These are phyloP conservation scores for Lactarius tabidus DNA, from an alignment of 768 basidiomycete genomes.

Conservation along the genomic window DNA sequence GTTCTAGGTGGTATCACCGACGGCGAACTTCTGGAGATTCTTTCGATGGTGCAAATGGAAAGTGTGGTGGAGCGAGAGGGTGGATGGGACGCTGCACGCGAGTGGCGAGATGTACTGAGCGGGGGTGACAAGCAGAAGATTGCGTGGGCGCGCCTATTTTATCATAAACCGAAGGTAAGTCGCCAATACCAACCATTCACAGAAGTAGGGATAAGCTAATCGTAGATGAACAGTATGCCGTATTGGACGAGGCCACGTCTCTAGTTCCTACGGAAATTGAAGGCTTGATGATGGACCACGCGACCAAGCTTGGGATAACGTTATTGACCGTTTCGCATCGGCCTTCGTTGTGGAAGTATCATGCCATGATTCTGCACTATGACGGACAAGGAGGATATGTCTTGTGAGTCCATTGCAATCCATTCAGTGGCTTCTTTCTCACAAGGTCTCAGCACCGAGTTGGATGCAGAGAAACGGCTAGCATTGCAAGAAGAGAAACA, in stretches of 20 bases:
- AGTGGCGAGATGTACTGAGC: slow-evolving; percentile 91
- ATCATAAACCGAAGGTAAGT: slow-evolving; percentile 84
- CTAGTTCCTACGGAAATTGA: slow-evolving; percentile 92
- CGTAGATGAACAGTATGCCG: slow-evolving; percentile 68
- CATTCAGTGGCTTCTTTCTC: not conserved
- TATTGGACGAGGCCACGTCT: slow-evolving; percentile 94
- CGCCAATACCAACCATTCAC: not conserved
- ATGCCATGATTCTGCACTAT: slow-evolving; percentile 83
- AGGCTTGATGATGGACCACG: slow-evolving; percentile 92
- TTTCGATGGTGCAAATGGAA: slow-evolving; percentile 80
- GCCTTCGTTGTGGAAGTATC: slow-evolving; percentile 91
- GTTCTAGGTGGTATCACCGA: slow-evolving; percentile 66
- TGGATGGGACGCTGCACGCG: slow-evolving; percentile 87
- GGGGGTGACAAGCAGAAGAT: slow-evolving; percentile 97
- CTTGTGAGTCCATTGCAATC: slow-evolving; percentile 56
- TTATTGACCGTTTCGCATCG: slow-evolving; percentile 94
- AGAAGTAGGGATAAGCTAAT: slow-evolving; percentile 18
- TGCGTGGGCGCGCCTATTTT: slow-evolving; percentile 95
- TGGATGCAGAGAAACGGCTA: slow-evolving; percentile 86
- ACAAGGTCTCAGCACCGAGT: slow-evolving; percentile 56
- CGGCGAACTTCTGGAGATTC: slow-evolving; percentile 61
- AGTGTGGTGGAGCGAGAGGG: slow-evolving; percentile 88
- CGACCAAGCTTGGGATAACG: slow-evolving; percentile 82
- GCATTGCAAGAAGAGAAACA: slow-evolving; percentile 96
- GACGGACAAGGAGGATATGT: slow-evolving; percentile 95